Base-by-base conservation (phyloP, 306 rosid genomes). In the Pyrus bretschneideri region DNA sequence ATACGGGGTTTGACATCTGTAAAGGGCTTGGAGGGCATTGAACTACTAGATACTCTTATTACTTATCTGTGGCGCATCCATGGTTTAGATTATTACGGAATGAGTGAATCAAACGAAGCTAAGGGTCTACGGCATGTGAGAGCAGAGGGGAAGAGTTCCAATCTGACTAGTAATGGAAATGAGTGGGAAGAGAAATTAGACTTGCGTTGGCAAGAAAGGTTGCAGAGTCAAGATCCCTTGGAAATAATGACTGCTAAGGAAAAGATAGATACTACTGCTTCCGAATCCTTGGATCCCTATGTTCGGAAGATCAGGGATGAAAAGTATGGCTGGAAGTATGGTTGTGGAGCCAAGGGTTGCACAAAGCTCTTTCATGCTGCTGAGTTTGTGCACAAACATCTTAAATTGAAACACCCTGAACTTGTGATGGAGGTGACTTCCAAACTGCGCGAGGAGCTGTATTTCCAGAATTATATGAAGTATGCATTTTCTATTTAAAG, bases 311-410 rank as follows among this genome's bases (percentile, higher is more conserved):
- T 96, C 71, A 91, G 99, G 85, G 99, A 96, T 91, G 99, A 96
- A 74, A 96, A 92, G 81, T 96, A 92, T 85, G 99, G 99, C 73
- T 96, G 99, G 99, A 96, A 96, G 82, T 96, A 92, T 92, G 99
- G 99, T 40, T 96, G 99, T 83, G 99, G 99, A 81, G 99, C 99
- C 42, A 96, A 91, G 88, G 97, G 99, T 51, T 96, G 99, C 90
- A 96, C 99, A 17, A 96, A 96, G 89, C 97, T 96, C 69, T 96
- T 96, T 78, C 99, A 96, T 85, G 99, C 98, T 49, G 78, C 99
- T 60, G 99, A 96, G 80, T 96, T 89, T 88, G 99, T 96, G 78
- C 90, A 89, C 77, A 96, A 96, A 79, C 99, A 96, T 85, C 91
- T 96, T 61, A 96, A 92, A 81, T 83, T 96, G 79, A 96, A 92